Conservation (phyloP, 805 yeast genomes). For the Clavispora fructus region DNA sequence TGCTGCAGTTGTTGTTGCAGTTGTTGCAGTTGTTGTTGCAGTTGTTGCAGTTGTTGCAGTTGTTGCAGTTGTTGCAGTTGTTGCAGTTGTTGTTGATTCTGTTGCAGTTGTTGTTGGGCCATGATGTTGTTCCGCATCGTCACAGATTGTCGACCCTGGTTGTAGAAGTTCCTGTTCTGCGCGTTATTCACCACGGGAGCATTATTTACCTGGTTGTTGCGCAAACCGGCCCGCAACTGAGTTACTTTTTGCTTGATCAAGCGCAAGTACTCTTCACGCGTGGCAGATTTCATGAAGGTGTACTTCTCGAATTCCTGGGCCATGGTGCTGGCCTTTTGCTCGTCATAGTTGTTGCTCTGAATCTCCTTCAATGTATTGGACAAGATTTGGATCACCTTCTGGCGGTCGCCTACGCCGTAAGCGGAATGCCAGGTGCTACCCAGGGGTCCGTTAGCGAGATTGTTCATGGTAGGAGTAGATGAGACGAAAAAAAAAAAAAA, state of each 20-base stretch:
- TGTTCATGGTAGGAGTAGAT: conserved; percentile 9
- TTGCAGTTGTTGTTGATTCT: conserved; percentile 3
- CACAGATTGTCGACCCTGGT: background rate
- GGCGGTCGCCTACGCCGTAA: conserved; percentile 28
- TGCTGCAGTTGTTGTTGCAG: conserved; percentile 7
- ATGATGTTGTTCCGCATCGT: background rate
- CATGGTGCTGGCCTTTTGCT: conserved; percentile 35
- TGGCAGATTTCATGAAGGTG: conserved; percentile 53
- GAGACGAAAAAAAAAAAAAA: background rate
- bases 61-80: conserved; percentile 20
- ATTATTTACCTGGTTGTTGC: conserved; percentile 7
- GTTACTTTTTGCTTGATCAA: conserved; percentile 36
- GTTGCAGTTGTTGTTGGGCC: background rate
- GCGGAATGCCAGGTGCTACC: conserved; percentile 23
- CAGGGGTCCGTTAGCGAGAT: conserved; percentile 17
- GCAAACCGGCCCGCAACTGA: conserved; percentile 21
- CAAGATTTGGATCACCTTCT: conserved; percentile 35
- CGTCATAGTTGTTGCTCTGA: conserved; percentile 28
- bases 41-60: conserved; percentile 14
- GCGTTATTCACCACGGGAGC: conserved; percentile 15
- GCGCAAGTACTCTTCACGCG: conserved; percentile 52
- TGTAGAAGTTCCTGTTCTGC: conserved; percentile 9
- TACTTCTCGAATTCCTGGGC: conserved; percentile 71
- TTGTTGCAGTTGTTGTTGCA: conserved; percentile 16
- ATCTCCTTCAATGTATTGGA: conserved; percentile 33